phyloP scores from a whole-genome alignment of 1,139 yeast species.

The Arxiozyma telluris region DNA sequence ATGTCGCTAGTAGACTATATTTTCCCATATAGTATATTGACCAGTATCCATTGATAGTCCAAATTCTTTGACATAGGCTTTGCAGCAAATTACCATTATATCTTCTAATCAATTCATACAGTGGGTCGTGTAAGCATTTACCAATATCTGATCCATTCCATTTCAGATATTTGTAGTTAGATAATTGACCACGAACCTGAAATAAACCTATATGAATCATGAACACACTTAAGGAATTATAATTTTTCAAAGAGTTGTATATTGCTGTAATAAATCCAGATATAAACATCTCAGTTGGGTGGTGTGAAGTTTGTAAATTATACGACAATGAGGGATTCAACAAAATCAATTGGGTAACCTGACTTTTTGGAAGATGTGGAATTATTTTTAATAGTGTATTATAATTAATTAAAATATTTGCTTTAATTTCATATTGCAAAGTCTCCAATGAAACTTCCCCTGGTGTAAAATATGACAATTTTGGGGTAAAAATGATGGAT shows the following conservation, averaged over 20 bases:
- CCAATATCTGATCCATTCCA: slow-evolving; percentile 21
- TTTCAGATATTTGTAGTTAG: slow-evolving; percentile 26
- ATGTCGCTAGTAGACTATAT: slow-evolving; percentile 14
- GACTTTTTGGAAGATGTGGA: slow-evolving; percentile 16
- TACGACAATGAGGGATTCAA: slow-evolving; percentile 27
- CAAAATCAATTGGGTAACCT: slow-evolving; percentile 19
- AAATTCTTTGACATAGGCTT: slow-evolving; percentile 8
- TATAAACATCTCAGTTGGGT: slow-evolving; percentile 22
- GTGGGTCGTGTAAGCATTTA: slow-evolving; percentile 19
- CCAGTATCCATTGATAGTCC: slow-evolving; percentile 11
- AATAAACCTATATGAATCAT: slow-evolving; percentile 25
- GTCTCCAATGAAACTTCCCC: slow-evolving; percentile 20
- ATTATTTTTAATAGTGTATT: slow-evolving; percentile 17
- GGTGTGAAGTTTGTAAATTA: slow-evolving; percentile 19
- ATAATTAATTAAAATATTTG: slow-evolving; percentile 20
- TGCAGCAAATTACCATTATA: slow-evolving; percentile 19
- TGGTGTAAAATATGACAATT: slow-evolving; percentile 25
- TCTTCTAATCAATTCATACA: slow-evolving; percentile 21
- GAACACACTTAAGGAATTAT: slow-evolving; percentile 13
- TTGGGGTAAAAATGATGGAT: slow-evolving; percentile 28
- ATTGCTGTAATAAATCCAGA: slow-evolving; percentile 23
- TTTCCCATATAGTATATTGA: slow-evolving; percentile 15
- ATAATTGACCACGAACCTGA: slow-evolving; percentile 27
- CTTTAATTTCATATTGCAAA: slow-evolving; percentile 20
- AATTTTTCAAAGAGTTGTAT: slow-evolving; percentile 14